These are phyloP conservation scores for Curvularia sp. DNA, from an alignment of 2,329 filamentous ascomycete genomes.

Conservation along the genomic window DNA sequence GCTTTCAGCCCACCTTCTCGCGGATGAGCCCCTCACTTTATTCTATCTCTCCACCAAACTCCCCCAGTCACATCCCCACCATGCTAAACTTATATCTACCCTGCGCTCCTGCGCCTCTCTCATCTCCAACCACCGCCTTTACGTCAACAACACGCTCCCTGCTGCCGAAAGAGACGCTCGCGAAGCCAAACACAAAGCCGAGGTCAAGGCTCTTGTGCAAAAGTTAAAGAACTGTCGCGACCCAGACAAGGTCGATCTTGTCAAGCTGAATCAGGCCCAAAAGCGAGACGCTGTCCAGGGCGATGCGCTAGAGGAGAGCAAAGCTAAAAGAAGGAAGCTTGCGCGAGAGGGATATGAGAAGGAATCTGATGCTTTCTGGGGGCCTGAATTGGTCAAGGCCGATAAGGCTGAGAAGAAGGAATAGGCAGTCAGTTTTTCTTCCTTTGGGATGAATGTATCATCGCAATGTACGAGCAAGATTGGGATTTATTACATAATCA, in stretches of 20 bases:
- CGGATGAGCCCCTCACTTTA: conserved; percentile 68
- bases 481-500: background rate
- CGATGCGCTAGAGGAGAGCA: conserved; percentile 49
- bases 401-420: conserved; percentile 9
- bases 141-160: conserved; percentile 21
- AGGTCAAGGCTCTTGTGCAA: conserved; percentile 59
- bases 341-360: conserved; percentile 54
- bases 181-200: conserved; percentile 59
- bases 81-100: conserved; percentile 48
- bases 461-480: background rate
- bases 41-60: conserved; percentile 57
- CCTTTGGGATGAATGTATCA: background rate
- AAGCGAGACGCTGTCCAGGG: conserved; percentile 53
- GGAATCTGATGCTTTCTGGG: conserved; percentile 57
- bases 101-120: conserved; percentile 51
- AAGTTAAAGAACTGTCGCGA: conserved; percentile 78
- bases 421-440: background rate
- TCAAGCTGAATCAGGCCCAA: conserved; percentile 70
- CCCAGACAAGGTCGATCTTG: conserved; percentile 74
- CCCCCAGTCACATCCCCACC: conserved; percentile 34
- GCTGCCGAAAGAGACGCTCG: conserved; percentile 40
- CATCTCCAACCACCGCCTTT: conserved; percentile 43
- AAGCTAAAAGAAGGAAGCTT: conserved; percentile 55
- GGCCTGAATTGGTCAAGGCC: conserved; percentile 40
- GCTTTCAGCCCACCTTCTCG: conserved; percentile 79